Evolutionary conservation across 257 asterid genomes (phyloP).

Genomic region (Paulownia fortunei): DNA sequence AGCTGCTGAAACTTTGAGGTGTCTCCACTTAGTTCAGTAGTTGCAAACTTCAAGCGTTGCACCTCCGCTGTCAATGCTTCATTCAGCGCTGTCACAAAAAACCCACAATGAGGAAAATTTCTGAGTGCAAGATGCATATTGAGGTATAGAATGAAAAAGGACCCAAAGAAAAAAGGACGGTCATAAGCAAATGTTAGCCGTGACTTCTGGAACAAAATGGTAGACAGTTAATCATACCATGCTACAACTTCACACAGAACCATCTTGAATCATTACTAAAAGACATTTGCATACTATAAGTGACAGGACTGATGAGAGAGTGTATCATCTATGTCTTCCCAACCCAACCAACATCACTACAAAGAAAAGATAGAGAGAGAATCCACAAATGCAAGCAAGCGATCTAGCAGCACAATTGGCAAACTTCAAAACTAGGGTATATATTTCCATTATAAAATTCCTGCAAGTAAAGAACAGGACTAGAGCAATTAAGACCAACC

Average conservation of each 20-base stretch:
- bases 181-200: too few species aligned
- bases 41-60: slow-evolving; percentile 65
- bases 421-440: background rate
- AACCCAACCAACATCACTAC: background rate
- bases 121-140: background rate
- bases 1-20: slow-evolving; percentile 61
- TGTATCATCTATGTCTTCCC: background rate
- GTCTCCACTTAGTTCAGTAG: slow-evolving; percentile 51
- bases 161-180: too few species aligned
- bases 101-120: background rate
- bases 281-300: background rate
- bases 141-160: background rate
- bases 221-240: background rate
- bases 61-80: slow-evolving; percentile 71
- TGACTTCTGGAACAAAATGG: background rate
- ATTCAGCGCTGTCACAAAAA: slow-evolving; percentile 60
- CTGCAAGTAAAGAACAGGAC: background rate
- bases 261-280: background rate
- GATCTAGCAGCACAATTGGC: background rate
- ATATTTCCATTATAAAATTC: background rate
- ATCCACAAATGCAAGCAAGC: background rate
- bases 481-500: background rate
- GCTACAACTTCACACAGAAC: background rate
- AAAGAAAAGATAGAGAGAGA: background rate
- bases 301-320: slow-evolving; percentile 1